phyloP scores from a whole-genome alignment of 1,139 yeast species.

The Zygosaccharomyces pseudobailii region DNA sequence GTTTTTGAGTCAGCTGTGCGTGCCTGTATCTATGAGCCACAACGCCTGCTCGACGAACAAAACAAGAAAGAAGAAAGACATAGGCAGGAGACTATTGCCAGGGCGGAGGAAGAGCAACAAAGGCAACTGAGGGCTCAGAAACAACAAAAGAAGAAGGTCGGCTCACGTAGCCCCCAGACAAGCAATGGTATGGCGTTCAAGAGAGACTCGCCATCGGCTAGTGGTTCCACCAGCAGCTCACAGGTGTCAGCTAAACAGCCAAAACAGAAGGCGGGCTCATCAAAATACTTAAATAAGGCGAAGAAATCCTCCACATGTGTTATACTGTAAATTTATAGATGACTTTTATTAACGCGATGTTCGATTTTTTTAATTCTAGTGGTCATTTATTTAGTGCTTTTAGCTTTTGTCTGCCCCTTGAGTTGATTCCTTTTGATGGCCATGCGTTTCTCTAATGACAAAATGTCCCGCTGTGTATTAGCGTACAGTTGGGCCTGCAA shows the following conservation, averaged over 20 bases:
- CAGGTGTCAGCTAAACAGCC: slow-evolving; percentile 2
- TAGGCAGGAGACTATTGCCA: slow-evolving; percentile 4
- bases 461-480: slow-evolving; percentile 54
- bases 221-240: background rate
- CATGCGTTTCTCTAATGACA: slow-evolving; percentile 58
- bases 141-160: slow-evolving; percentile 5
- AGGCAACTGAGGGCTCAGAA: slow-evolving; percentile 8
- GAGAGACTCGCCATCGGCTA: slow-evolving; percentile 1
- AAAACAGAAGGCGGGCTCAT: slow-evolving; percentile 1
- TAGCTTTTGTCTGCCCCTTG: slow-evolving; percentile 22
- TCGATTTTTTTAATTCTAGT: background rate
- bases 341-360: slow-evolving; percentile 1
- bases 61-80: slow-evolving; percentile 9
- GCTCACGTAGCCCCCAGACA: background rate
- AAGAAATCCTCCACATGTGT: slow-evolving; percentile 36
- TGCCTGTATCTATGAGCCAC: slow-evolving; percentile 60
- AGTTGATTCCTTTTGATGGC: slow-evolving; percentile 59
- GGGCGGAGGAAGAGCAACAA: slow-evolving; percentile 11
- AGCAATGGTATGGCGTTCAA: slow-evolving; percentile 1
- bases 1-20: slow-evolving; percentile 79
- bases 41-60: slow-evolving; percentile 10
- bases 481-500: slow-evolving; percentile 62
- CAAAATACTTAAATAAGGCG: slow-evolving; percentile 16
- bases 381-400: background rate
- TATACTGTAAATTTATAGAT: slow-evolving; percentile 24